Base-by-base conservation (phyloP, 345 rosid species). In the Hypericum perforatum region DNA sequence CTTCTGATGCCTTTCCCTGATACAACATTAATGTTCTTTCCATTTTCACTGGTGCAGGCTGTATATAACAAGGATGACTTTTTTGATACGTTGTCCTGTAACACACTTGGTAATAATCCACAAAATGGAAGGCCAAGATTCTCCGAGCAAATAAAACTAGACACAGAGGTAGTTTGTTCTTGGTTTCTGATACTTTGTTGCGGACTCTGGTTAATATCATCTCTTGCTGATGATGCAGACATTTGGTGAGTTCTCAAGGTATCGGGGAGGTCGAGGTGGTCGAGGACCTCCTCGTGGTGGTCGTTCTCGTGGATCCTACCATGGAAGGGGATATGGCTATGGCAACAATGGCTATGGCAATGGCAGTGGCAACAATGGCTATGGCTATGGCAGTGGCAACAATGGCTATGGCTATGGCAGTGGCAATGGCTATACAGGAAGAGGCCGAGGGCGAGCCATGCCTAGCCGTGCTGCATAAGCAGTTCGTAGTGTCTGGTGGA, bases 41-140 rank as follows among this genome's bases (percentile, higher is more conserved):
- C 41, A 10, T 13, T 54, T 5, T 2, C 39, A 11, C 9, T 65
- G 15, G 36, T 12, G 16, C 64, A 76, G 77, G 64, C 70, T 37
- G 64, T 59, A 11, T 64, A 72, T 56, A 64, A 42, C 15, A 70
- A 70, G 72, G 81, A 73, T 39, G 71, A 70, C 63, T 67, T 76
- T 54, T 76, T 72, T 36, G 71, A 70, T 61, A 61, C 78, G 6
- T 53, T 73, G 16, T 72, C 77, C 10, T 52, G 67, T 16, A 39
- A 40, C 37, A 39, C 64, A 32, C 63, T 56, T 15, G 41, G 48
- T 41, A 51, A 39, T 5, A 52, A 59, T 36, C 41, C 65, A 38
- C 56, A 57, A 9, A 51, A 63, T 43, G 67, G 70, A 45, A 56
- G 65, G 56, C 12, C 0, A 40, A 50, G 57, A 49, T 53, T 50